Conservation (phyloP, 2,329 filamentous ascomycete genomes). For the Arthrobotrys musiformis region DNA sequence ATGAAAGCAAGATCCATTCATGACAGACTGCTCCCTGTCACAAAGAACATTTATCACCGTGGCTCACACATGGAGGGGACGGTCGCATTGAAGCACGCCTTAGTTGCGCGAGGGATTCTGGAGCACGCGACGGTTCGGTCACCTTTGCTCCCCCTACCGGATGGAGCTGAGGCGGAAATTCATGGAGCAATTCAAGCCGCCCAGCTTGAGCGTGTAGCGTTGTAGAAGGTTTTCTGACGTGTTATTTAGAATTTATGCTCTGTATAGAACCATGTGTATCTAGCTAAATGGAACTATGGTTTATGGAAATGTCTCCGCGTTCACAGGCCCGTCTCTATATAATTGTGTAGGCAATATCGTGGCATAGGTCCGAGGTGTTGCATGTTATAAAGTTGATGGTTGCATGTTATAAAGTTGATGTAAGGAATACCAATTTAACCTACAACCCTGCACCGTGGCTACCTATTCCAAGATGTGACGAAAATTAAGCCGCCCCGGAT, state of each 20-base stretch:
- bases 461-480: too few relatives aligned
- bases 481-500: too few relatives aligned
- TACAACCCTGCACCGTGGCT: too few relatives aligned
- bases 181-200: constrained; percentile 62
- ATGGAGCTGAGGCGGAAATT: constrained; percentile 65
- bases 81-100: constrained; percentile 67
- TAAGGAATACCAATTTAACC: too few relatives aligned
- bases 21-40: constrained; percentile 67
- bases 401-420: too few relatives aligned
- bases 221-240: neutral
- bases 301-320: neutral
- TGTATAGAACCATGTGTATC: neutral
- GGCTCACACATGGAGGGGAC: constrained; percentile 70
- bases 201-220: constrained; percentile 55
- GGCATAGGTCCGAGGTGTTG: too few relatives aligned
- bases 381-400: too few relatives aligned
- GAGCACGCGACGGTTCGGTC: constrained; percentile 67
- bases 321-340: too few relatives aligned
- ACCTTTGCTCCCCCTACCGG: constrained; percentile 64
- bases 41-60: constrained; percentile 69
- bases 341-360: too few relatives aligned
- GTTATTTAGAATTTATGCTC: neutral
- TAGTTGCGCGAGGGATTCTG: constrained; percentile 67
- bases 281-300: neutral
- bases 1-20: constrained; percentile 66